Evolutionary conservation across 192 early-diverging fungal species (phyloP), one percentile per base, ranked within the genome.

Genomic region (Coemansia sp.): DNA sequence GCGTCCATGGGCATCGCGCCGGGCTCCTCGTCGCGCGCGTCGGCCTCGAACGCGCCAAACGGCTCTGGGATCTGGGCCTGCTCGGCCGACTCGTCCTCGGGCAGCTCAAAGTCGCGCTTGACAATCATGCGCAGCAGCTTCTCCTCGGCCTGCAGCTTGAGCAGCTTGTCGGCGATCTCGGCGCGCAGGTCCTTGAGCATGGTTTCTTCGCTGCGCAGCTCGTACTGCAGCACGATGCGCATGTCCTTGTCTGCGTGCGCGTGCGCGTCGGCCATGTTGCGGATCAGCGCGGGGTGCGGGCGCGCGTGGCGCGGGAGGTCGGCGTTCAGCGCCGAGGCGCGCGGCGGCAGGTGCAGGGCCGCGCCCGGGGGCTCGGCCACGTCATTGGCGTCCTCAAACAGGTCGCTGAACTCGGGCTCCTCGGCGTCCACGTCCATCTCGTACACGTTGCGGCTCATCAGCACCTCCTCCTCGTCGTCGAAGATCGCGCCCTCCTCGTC

Each of bases 81-180:
- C 7, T 64, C 62, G 31, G 42, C 59, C 2, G 32, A 50, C 1
- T 55, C 60, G 4, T 77, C 64, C 3, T 64, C 60, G 9, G 52
- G 58, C 21, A 77, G 47, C 44, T 77, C 68, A 60, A 77, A 65
- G 43, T 77, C 74, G 7, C 63, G 43, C 42, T 66, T 65, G 21
- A 79, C 77, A 23, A 73, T 56, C 71, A 79, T 69, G 19, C 77
- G 61, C 44, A 79, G 53, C 31, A 79, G 56, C 46, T 60, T 61
- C 45, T 79, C 77, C 48, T 79, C 77, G 7, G 77, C 50, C 45
- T 73, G 58, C 42, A 79, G 56, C 22, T 79, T 72, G 23, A 49
- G 55, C 25, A 79, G 55, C 56, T 79, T 73, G 64, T 79, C 77
- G 16, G 65, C 23, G 9, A 79, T 65, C 50, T 79, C 71, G 2